These are phyloP conservation scores for Colletotrichum brevisporum DNA, from an alignment of 2,329 filamentous ascomycete species.

Conservation along the genomic window DNA sequence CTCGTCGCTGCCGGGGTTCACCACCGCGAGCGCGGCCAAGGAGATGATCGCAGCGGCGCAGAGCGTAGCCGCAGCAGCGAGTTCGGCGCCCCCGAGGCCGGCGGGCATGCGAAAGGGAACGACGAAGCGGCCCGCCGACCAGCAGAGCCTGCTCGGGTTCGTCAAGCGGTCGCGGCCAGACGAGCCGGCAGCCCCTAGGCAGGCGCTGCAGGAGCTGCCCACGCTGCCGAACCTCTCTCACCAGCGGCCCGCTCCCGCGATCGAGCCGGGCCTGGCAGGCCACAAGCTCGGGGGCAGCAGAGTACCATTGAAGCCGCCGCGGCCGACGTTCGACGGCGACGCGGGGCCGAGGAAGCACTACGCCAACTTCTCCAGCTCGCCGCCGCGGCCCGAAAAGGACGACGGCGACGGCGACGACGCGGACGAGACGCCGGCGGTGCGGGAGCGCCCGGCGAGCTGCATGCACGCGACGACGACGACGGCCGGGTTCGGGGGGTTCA, in stretches of 20 bases:
- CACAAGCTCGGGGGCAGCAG: slow-evolving; percentile 60
- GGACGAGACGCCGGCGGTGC: slow-evolving; percentile 50
- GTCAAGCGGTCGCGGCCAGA: slow-evolving; percentile 47
- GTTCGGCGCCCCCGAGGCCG: slow-evolving; percentile 24
- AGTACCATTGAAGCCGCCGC: slow-evolving; percentile 52
- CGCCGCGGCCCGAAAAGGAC: slow-evolving; percentile 49
- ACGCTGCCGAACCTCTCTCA: slow-evolving; percentile 40
- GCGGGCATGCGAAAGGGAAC: slow-evolving; percentile 45
- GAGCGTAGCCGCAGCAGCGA: slow-evolving; percentile 38
- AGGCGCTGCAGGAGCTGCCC: slow-evolving; percentile 13
- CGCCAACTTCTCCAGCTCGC: slow-evolving; percentile 71
- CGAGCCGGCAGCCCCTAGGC: slow-evolving; percentile 32
- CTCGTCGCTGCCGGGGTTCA: slow-evolving; percentile 70
- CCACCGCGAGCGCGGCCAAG: slow-evolving; percentile 71
- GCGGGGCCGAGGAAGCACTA: slow-evolving; percentile 62
- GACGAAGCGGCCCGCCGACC: slow-evolving; percentile 53
- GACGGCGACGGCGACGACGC: slow-evolving; percentile 47
- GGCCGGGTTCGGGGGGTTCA: slow-evolving; percentile 53
- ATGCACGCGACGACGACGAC: slow-evolving; percentile 68
- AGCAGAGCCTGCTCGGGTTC: slow-evolving; percentile 60
- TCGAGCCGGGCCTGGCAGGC: slow-evolving; percentile 49
- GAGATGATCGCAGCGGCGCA: slow-evolving; percentile 52
- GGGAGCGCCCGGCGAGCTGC: slow-evolving; percentile 57
- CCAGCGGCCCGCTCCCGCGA: slow-evolving; percentile 42
- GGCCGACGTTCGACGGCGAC: slow-evolving; percentile 44